These are phyloP conservation scores for Seiridium cupressi DNA, from an alignment of 2,329 filamentous ascomycete genomes.

Conservation along the genomic window DNA sequence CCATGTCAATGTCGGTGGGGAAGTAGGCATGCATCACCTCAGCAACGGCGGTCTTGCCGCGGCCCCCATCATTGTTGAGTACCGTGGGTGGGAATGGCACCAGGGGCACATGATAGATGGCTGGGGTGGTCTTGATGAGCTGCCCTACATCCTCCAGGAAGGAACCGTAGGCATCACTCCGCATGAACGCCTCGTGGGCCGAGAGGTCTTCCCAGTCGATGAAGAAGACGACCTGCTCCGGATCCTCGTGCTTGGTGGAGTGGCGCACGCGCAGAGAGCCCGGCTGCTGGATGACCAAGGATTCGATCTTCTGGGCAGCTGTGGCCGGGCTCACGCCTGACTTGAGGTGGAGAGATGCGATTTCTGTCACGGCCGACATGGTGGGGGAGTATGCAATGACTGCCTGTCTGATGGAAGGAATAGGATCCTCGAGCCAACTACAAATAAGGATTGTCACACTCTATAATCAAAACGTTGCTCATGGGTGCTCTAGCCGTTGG, in stretches of 20 bases:
- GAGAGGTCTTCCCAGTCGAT: conserved; percentile 20
- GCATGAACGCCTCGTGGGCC: conserved; percentile 17
- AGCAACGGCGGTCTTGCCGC: conserved; percentile 6
- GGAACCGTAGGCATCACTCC: conserved; percentile 12
- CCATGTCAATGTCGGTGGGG: conserved; percentile 3
- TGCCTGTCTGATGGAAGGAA: too few relatives aligned
- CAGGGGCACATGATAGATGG: conserved; percentile 18
- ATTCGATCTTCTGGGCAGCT: conserved; percentile 4
- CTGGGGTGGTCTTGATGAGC: neutral
- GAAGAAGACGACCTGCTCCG: conserved; percentile 14
- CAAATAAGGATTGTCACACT: too few relatives aligned
- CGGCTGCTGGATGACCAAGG: conserved; percentile 13
- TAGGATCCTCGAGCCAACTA: too few relatives aligned
- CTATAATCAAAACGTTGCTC: too few relatives aligned
- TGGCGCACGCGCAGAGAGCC: conserved; percentile 19
- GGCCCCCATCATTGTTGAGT: conserved; percentile 9
- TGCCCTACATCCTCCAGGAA: conserved; percentile 10
- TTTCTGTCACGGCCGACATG: conserved; percentile 25
- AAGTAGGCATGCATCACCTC: conserved; percentile 20
- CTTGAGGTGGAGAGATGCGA: conserved; percentile 15
- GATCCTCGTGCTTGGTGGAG: conserved; percentile 14
- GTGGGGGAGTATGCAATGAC: neutral
- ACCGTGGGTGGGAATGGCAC: conserved; percentile 13
- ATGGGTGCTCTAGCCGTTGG: too few relatives aligned
- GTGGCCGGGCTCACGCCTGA: conserved; percentile 9